These are phyloP conservation scores for Alternaria angustiovoidea DNA, from an alignment of 2,329 filamentous ascomycete species.

Conservation along the genomic window DNA sequence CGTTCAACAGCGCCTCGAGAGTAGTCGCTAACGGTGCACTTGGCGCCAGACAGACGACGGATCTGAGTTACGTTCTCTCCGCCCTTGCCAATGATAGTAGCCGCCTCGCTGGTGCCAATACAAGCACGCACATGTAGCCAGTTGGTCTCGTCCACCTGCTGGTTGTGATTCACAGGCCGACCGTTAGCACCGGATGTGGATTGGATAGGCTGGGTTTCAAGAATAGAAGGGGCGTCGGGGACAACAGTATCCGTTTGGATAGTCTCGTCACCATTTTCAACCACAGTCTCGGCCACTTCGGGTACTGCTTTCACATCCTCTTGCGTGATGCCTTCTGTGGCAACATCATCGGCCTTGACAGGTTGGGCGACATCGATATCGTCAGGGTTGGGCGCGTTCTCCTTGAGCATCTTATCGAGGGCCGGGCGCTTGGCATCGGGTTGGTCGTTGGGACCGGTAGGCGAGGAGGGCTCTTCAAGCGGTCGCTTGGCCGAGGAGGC, in stretches of 20 bases:
- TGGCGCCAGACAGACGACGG: slow-evolving; percentile 90
- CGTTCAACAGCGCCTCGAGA: slow-evolving; percentile 96
- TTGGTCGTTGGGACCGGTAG: slow-evolving; percentile 88
- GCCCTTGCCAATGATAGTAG: slow-evolving; percentile 97
- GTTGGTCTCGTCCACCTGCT: slow-evolving; percentile 82
- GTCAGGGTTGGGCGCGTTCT: slow-evolving; percentile 59
- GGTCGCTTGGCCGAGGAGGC: slow-evolving; percentile 84
- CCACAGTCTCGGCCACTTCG: slow-evolving; percentile 36
- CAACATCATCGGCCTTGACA: slow-evolving; percentile 46
- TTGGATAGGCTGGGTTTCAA: slow-evolving; percentile 67
- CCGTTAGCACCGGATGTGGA: slow-evolving; percentile 64
- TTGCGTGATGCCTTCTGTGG: slow-evolving; percentile 43
- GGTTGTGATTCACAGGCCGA: slow-evolving; percentile 56
- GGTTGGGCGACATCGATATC: slow-evolving; percentile 55
- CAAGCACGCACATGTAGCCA: slow-evolving; percentile 98
- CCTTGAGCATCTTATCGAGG: slow-evolving; percentile 87
- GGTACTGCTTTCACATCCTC: slow-evolving; percentile 37
- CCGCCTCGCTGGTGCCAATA: slow-evolving; percentile 96
- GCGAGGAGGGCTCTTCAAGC: slow-evolving; percentile 95
- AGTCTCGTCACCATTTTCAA: slow-evolving; percentile 63
- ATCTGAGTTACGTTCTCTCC: slow-evolving; percentile 99
- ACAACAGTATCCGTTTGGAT: slow-evolving; percentile 75
- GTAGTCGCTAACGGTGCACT: slow-evolving; percentile 99
- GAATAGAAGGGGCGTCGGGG: slow-evolving; percentile 63
- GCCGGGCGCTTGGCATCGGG: slow-evolving; percentile 97